Evolutionary conservation across 75 land plant species (phyloP), one percentile per base, ranked within the genome.

Genomic region (Pinus albicaulis): DNA sequence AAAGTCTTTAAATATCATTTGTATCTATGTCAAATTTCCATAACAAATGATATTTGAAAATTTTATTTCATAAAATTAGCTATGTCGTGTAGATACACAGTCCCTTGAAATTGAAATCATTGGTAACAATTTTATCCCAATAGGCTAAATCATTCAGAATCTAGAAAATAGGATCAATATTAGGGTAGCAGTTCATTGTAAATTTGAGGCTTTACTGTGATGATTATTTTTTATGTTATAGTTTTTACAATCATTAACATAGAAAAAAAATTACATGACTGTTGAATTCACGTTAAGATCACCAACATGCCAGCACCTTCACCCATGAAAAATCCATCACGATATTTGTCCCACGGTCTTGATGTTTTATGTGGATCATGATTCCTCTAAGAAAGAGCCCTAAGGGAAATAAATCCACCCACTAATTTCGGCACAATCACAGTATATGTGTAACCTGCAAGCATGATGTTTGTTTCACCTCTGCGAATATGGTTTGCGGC

Each of bases 311-410:
- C 81, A 73, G 82, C 86, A 57, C 86, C 87, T 76, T 86, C 87
- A 56, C 87, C 87, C 86, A 86, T 86, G 34, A 86, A 86, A 80
- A 86, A 86, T 5, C 87, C 87, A 71, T 86, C 87, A 55, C 86
- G 81, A 59, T 57, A 82, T 76, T 80, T 86, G n/a, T n/a, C n/a
- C n/a, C n/a, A n/a, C n/a, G 86, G 87, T 48, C 87, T 76, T 38
- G 86, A 86, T 22, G 86, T 86, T 38, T 76, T 86, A 63, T 86
- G 41, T 14, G 86, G 87, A 8, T 77, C 86, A 66, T 79, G 82
- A 73, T 86, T 86, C 77, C 87, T 83, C 53, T 80, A 60, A 4
- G 87, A 86, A 17, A 86, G 59, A 3, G 87, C 87, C 34, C 87
- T 83, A 68, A 86, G 83, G 6, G 86, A 82, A 64, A 86, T 76